Evolutionary conservation across 805 yeast species (phyloP), one percentile per base, ranked within the genome.

Genomic region (Pichia manshurica): DNA sequence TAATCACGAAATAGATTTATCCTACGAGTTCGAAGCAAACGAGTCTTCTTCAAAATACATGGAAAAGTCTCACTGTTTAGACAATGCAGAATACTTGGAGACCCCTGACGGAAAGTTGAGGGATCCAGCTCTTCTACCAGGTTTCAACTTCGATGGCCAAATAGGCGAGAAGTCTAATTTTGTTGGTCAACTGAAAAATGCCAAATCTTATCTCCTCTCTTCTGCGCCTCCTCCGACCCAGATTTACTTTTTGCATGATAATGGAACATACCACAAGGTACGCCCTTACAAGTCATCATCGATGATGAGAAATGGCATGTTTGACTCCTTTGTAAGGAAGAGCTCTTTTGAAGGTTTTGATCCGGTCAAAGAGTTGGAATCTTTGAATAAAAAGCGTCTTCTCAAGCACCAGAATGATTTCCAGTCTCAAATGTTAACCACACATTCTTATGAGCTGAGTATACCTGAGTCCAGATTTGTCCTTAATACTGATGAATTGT

Each of bases 121-220:
- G 12, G 46, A 44, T 37, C 42, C 33, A 20, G 48, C 53, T 4
- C 60, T 65, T n/a, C 49, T 70, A 13, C 75, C 76, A 1, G 73
- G 74, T 1, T 71, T 71, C 51, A 57, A 68, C 37, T 59, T 65
- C 19, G 29, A 45, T 3, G 48, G 48, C 10, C 42, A 57, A 15
- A 51, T 61, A 0, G 41, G 42, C 17, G 53, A 47, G 1, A 59
- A 58, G 50, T 64, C 66, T 12, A 62, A 67, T 12, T 69, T 66
- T 34, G 42, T 58, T n/a, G 71, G 65, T 47, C 71, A 71, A 21
- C 56, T 59, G 53, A 49, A 70, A 48, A 71, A 70, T 53, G 73
- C 73, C 2, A 71, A 69, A 52, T 69, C 76, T 8, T 70, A 63
- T 52, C 45, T 72, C 31, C 60, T 71, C 38, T 64, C 76, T 19